Percentiles rank a stretch among this genome's conserved stretches.
These are phyloP conservation scores for Lasiodiplodia gonubiensis DNA, from an alignment of 2,329 filamentous ascomycete genomes.

Conservation along the genomic window DNA sequence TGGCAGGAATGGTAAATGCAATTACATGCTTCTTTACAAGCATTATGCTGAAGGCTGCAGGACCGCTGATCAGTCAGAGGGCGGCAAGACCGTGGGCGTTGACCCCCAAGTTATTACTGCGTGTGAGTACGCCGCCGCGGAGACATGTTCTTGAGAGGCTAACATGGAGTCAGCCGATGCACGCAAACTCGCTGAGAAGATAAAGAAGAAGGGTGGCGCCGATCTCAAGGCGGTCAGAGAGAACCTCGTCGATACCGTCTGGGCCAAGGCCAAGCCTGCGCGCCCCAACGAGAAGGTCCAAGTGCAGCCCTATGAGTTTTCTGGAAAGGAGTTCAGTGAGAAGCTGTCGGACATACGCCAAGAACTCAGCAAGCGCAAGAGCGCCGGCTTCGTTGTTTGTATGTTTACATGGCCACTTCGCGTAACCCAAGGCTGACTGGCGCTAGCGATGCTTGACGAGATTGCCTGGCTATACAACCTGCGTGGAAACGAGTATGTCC, in stretches of 20 bases:
- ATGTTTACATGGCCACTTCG: slow-evolving; percentile 33
- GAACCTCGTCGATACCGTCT: slow-evolving; percentile 91
- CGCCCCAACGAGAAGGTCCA: slow-evolving; percentile 78
- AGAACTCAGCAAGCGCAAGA: slow-evolving; percentile 89
- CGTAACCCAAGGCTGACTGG: slow-evolving; percentile 17
- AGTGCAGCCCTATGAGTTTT: slow-evolving; percentile 72
- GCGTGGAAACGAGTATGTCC: slow-evolving; percentile 76
- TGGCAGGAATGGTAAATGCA: slow-evolving; percentile 87
- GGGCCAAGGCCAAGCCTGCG: slow-evolving; percentile 74
- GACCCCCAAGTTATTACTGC: slow-evolving; percentile 87
- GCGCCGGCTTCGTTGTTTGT: slow-evolving; percentile 82
- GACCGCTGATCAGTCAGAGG: slow-evolving; percentile 80
- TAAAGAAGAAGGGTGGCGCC: slow-evolving; percentile 83
- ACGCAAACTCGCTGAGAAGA: slow-evolving; percentile 79
- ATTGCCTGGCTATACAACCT: slow-evolving; percentile 99
- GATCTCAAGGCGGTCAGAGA: slow-evolving; percentile 75
- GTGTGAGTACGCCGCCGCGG: slow-evolving; percentile 44
- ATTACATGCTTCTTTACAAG: neutral
- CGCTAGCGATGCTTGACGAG: slow-evolving; percentile 82
- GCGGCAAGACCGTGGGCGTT: slow-evolving; percentile 86
- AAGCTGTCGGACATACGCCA: slow-evolving; percentile 90
- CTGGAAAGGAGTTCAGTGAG: slow-evolving; percentile 80
- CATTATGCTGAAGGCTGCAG: slow-evolving; percentile 40
- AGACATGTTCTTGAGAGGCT: neutral
- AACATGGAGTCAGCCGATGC: slow-evolving; percentile 58